phyloP scores from a whole-genome alignment of 2,329 filamentous ascomycete species.

The Monilinia laxa region DNA sequence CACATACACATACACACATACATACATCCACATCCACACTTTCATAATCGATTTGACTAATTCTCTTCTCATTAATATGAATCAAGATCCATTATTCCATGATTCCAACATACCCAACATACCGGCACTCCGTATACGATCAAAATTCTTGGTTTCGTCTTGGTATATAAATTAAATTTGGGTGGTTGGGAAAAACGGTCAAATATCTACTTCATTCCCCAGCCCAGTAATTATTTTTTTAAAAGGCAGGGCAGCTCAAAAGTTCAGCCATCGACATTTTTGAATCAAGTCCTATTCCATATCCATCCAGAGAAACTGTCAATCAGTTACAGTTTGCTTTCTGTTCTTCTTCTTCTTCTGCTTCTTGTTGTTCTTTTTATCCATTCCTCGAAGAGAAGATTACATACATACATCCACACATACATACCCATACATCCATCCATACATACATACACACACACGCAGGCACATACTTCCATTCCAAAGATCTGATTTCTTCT shows the following conservation, averaged over 20 bases:
- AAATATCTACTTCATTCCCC: background rate
- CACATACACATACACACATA: no score
- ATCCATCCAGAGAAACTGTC: no score
- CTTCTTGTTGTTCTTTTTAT: background rate
- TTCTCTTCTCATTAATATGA: no score
- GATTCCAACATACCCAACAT: no score
- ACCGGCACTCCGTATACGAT: no score
- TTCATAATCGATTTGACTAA: no score
- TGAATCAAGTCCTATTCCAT: background rate
- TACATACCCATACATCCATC: no score
- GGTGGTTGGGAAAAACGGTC: conserved; percentile 18
- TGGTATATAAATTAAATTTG: background rate
- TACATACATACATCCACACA: no score
- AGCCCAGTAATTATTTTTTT: conserved; percentile 14
- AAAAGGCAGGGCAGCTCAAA: background rate
- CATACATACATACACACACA: no score
- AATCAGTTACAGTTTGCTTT: background rate
- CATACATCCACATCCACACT: no score
- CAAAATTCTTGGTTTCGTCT: no score
- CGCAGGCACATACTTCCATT: conserved; percentile 8
- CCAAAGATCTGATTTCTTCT: background rate
- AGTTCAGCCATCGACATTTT: conserved; percentile 16
- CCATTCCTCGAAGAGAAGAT: background rate
- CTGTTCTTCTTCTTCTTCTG: background rate
- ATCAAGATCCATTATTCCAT: no score